phyloP scores from a whole-genome alignment of 768 basidiomycete genomes.

The Myochromella boudieri region DNA sequence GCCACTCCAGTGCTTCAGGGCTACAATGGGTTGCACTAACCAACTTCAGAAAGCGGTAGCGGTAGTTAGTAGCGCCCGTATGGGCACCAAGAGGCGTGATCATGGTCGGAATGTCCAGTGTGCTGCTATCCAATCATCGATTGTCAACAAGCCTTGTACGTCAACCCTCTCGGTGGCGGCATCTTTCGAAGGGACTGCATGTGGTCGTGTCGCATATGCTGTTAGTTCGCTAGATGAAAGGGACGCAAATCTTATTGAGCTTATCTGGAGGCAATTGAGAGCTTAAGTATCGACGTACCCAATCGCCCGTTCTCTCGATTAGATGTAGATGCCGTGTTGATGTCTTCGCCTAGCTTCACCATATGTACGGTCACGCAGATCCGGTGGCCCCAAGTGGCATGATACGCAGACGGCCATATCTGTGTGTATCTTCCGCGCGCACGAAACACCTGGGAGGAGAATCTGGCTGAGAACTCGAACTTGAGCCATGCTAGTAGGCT shows the following conservation, averaged over 20 bases:
- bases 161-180: conserved; percentile 8
- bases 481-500: too few species aligned
- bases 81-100: background rate
- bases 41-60: background rate
- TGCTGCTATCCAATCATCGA: background rate
- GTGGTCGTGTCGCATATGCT: background rate
- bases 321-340: background rate
- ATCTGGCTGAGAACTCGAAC: background rate
- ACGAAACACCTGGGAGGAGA: background rate
- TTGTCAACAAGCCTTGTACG: conserved; percentile 1
- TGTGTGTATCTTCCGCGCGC: background rate
- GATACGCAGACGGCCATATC: background rate
- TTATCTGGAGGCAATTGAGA: conserved; percentile 9
- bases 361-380: background rate
- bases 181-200: conserved; percentile 10
- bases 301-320: background rate
- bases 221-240: background rate
- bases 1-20: background rate
- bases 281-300: background rate
- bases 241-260: conserved; percentile 8
- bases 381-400: background rate
- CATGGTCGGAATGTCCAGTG: background rate
- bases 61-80: background rate
- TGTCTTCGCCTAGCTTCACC: too few species aligned
- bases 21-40: background rate